These are phyloP conservation scores for Centaurea solstitialis DNA, from an alignment of 129 eudicot species.

Conservation along the genomic window DNA sequence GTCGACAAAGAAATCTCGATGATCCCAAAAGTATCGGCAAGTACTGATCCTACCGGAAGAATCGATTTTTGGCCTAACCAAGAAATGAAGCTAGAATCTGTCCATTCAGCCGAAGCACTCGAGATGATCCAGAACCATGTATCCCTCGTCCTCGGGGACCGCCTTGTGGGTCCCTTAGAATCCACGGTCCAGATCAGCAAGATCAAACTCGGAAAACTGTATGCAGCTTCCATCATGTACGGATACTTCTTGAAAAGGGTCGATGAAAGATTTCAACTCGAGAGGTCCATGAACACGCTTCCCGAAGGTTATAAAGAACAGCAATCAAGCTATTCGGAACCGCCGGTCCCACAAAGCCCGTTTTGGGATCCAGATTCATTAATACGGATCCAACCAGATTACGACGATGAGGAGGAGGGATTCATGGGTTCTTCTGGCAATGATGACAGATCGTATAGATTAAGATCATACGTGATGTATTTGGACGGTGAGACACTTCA, in stretches of 20 bases:
- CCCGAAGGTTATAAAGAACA: constrained; percentile 64
- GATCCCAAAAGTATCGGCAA: constrained; percentile 72
- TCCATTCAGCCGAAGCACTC: constrained; percentile 89
- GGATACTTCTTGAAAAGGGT: constrained; percentile 93
- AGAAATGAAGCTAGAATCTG: constrained; percentile 70
- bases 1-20: constrained; percentile 61
- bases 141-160: constrained; percentile 71
- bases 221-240: constrained; percentile 96
- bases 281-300: constrained; percentile 91
- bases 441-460: constrained; percentile 53
- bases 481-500: constrained; percentile 94
- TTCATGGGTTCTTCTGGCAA: constrained; percentile 23
- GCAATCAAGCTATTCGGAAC: constrained; percentile 35
- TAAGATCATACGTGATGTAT: constrained; percentile 89
- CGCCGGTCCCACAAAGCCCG: constrained; percentile 61
- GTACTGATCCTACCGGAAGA: constrained; percentile 69
- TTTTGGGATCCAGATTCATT: constrained; percentile 91
- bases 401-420: constrained; percentile 52
- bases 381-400: constrained; percentile 65
- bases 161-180: constrained; percentile 75
- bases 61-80: constrained; percentile 94
- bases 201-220: constrained; percentile 90
- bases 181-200: constrained; percentile 73
- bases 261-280: constrained; percentile 91
- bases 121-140: constrained; percentile 91